Conservation (phyloP, 2,329 filamentous ascomycete species). For the Eutypella sp. region DNA sequence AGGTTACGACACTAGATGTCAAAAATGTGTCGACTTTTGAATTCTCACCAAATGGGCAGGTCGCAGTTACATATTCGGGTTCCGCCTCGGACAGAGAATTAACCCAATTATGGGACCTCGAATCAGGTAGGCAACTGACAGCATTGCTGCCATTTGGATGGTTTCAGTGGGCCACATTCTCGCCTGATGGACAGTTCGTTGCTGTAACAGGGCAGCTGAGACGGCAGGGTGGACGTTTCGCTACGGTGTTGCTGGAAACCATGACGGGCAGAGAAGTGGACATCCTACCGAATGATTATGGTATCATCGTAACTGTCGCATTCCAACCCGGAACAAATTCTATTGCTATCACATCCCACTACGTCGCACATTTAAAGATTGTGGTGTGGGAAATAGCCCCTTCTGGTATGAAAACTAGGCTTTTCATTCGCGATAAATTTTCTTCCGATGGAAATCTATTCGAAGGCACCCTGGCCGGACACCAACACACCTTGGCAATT, state of each 20-base stretch:
- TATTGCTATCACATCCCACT: neutral
- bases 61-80: neutral
- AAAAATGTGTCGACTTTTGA: neutral
- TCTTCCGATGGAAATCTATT: neutral
- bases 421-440: neutral
- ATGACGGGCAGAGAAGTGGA: neutral
- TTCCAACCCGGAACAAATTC: neutral
- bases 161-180: neutral
- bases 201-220: neutral
- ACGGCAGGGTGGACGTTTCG: neutral
- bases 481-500: too few species aligned
- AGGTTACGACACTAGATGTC: neutral
- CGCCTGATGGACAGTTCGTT: neutral
- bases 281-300: neutral
- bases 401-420: neutral
- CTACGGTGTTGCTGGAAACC: neutral
- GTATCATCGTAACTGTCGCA: neutral
- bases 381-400: neutral
- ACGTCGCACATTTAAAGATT: neutral
- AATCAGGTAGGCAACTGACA: neutral
- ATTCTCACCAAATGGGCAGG: neutral
- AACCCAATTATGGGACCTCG: neutral
- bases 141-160: neutral
- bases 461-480: too few species aligned
- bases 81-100: neutral